Evolutionary conservation across 257 asterid species (phyloP), one percentile per base, ranked within the genome.

Genomic region (Dorcoceras hygrometricum): DNA sequence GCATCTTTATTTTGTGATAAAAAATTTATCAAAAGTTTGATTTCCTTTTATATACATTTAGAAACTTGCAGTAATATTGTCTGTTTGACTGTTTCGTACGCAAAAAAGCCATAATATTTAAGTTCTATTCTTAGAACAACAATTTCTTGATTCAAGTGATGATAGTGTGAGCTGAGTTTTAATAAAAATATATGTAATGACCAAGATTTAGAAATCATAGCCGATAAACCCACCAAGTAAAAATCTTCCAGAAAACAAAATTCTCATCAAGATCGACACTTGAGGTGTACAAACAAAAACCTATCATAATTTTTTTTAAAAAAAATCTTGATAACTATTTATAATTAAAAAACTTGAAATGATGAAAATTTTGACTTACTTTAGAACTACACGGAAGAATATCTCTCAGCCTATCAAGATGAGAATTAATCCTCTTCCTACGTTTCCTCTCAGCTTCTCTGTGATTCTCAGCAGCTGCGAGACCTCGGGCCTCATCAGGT

Each of bases 391-490:
- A 66, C 10, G 69, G 77, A 12, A 73, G 67, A 12, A 73, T 56
- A 51, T 68, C 68, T 2, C 77, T 62, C 14, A 73, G 72, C 69
- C 60, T 66, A 34, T 66, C 68, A 59, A 73, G 77, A 59, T 73
- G 77, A 20, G 55, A 66, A 53, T 73, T 73, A 50, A 73, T 73
- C 28, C 77, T 73, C 29, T 60, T 72, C 64, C 77, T 73, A 1
- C 77, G 54, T 67, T 72, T 67, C 59, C 73, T 73, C 26, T 73
- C 77, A 61, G 73, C 77, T 73, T 73, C 77, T 20, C 77, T 73
- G 18, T 73, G 77, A 48, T 72, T 73, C 57, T 73, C 67, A 5
- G 77, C 66, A 66, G 77, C 77, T 18, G 73, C 77, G 9, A 73
- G 58, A 23, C 73, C 77, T 34, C 68, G 67, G 3, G 77, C 77